Base-by-base conservation (phyloP, 345 rosid genomes). In the Gynandropsis gynandra region DNA sequence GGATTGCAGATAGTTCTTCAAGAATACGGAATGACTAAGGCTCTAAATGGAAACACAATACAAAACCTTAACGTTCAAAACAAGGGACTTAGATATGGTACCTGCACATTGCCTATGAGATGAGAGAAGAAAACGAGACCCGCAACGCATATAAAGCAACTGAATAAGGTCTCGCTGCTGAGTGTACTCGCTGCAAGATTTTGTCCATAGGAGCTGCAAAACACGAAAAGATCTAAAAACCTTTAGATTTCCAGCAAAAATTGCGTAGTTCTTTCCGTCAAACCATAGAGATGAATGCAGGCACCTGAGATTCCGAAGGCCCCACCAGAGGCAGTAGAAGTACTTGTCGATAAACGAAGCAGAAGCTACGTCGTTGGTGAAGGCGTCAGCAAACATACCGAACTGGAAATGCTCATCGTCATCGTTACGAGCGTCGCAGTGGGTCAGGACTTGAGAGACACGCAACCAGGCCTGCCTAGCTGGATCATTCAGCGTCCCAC, bases 311-410 rank as follows among this genome's bases (percentile, higher is more conserved):
- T 71, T 79, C 52, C 81, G 80, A 9, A 92, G 74, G 13, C 96
- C 96, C 89, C 92, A 87, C 95, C 98, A 87, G 32, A 87, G 88
- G 53, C 96, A 82, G 36, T 82, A 92, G 63, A 87, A 82, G 62
- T 74, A 84, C 54, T 85, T 92, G 21, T 78, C 71, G 13, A 56
- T 21, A 59, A 87, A 80, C 20, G 44, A n/a, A 4, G 95, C 60
- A 0, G 73, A 58, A 47, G 80, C 84, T 17, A 92, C 90, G 1
- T 80, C 64, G 64, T 71, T 72, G n/a, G 54, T 72, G 58, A 82
- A 82, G 15, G 90, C 95, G 43, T 73, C 79, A 3, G 85, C 72
- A 50, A 76, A 92, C 74, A 87, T 77, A 43, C 96, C 96, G 38
- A 79, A 92, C 51, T 74, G 73, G 24, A 80, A 80, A 58, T 72